Percentiles rank a stretch among this genome's conserved stretches.
phyloP scores from a whole-genome alignment of 31 red algal genomes.

The Asparagopsis taxiformis region DNA sequence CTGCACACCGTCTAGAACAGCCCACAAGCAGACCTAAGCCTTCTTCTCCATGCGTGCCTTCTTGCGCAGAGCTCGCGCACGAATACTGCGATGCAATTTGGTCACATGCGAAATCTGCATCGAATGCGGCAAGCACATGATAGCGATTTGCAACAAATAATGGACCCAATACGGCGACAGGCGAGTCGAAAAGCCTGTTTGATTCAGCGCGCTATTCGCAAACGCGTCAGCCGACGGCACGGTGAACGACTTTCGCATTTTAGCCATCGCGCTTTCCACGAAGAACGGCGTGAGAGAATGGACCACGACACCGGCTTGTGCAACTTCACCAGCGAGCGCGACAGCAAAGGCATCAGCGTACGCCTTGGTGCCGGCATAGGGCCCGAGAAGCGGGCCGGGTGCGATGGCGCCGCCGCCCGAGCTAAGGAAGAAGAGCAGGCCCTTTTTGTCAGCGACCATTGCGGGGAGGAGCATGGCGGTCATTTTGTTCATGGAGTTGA shows the following conservation, averaged over 20 bases:
- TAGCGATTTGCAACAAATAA: conserved; percentile 34
- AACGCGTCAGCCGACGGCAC: conserved; percentile 77
- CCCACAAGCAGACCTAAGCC: no score
- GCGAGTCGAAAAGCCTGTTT: conserved; percentile 36
- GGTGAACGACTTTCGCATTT: conserved; percentile 59
- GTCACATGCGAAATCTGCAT: conserved; percentile 54
- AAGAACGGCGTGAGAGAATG: conserved; percentile 87
- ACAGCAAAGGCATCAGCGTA: conserved; percentile 86
- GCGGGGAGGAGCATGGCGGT: conserved; percentile 72
- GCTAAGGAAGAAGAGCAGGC: conserved; percentile 60
- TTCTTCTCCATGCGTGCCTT: conserved; percentile 30
- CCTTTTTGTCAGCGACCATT: conserved; percentile 57
- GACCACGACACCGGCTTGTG: conserved; percentile 38
- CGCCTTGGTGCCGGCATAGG: conserved; percentile 92
- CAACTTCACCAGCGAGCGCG: conserved; percentile 69
- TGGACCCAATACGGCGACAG: conserved; percentile 84
- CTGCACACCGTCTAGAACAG: no score
- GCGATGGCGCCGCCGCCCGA: conserved; percentile 83
- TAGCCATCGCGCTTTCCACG: conserved; percentile 85
- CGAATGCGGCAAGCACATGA: conserved; percentile 46
- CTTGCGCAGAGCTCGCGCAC: conserved; percentile 70
- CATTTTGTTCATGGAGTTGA: conserved; percentile 62
- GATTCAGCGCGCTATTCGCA: conserved; percentile 45
- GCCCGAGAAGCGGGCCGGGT: conserved; percentile 74
- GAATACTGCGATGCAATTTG: conserved; percentile 58